These are phyloP conservation scores for Collariella sp. DNA, from an alignment of 495 filamentous ascomycete species.

Conservation along the genomic window DNA sequence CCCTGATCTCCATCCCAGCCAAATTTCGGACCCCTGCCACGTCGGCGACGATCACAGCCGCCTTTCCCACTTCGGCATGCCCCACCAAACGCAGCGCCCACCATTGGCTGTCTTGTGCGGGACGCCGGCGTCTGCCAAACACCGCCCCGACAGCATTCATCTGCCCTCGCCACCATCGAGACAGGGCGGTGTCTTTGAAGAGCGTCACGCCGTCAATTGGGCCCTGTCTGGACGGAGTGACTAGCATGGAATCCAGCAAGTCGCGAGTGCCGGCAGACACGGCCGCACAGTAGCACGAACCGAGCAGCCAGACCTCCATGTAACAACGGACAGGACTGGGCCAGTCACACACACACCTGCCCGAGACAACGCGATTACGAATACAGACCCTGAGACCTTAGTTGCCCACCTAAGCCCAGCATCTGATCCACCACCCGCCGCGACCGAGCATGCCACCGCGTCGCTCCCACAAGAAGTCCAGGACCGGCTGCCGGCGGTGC, in stretches of 20 bases:
- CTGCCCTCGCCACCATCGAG: not conserved
- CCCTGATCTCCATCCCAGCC: too few species aligned
- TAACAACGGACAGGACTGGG: too few species aligned
- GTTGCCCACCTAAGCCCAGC: too few species aligned
- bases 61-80: conserved; percentile 1
- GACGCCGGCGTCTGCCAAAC: not conserved
- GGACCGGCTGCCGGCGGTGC: conserved; percentile 52
- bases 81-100: not conserved
- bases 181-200: not conserved
- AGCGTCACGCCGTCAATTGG: conserved; percentile 1
- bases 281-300: conserved; percentile 12
- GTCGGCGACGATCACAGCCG: not conserved
- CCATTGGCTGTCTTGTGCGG: conserved; percentile 2
- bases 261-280: conserved; percentile 14
- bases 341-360: not conserved
- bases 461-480: conserved; percentile 55
- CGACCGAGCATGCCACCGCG: conserved; percentile 42
- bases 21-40: not conserved
- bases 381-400: not conserved
- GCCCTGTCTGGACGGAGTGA: not conserved
- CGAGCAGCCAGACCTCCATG: too few species aligned
- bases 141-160: not conserved
- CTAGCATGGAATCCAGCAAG: conserved; percentile 12
- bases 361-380: not conserved
- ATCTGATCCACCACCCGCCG: too few species aligned